phyloP scores from a whole-genome alignment of 306 rosid genomes.

The Lathyrus sativus region DNA sequence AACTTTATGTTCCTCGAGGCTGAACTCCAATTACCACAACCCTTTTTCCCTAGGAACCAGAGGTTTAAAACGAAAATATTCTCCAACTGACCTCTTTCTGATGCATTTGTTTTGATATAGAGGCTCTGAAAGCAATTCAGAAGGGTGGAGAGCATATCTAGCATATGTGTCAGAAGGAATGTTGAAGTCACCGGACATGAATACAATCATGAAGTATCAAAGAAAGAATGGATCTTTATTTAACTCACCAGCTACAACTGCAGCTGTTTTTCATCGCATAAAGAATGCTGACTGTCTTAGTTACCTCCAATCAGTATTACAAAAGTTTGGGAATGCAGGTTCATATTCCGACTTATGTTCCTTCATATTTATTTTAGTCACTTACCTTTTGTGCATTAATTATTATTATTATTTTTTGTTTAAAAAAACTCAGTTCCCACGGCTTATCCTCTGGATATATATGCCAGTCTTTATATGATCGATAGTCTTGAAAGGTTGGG shows the following conservation, averaged over 20 bases:
- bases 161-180: constrained; percentile 80
- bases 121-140: constrained; percentile 52
- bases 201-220: constrained; percentile 68
- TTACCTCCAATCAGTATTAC: constrained; percentile 58
- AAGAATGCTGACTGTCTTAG: constrained; percentile 67
- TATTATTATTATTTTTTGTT: background rate
- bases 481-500: constrained; percentile 80
- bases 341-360: background rate
- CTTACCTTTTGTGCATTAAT: constrained; percentile 18
- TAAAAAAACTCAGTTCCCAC: constrained; percentile 62
- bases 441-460: constrained; percentile 67
- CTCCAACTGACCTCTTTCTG: constrained; percentile 14
- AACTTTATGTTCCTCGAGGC: background rate
- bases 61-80: background rate
- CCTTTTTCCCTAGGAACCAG: background rate
- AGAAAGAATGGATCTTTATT: constrained; percentile 82
- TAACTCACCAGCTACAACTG: constrained; percentile 84
- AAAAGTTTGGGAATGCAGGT: constrained; percentile 75
- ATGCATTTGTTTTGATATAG: constrained; percentile 35
- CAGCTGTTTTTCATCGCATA: constrained; percentile 60
- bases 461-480: constrained; percentile 70
- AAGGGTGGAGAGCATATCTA: constrained; percentile 72
- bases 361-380: constrained; percentile 6
- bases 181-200: constrained; percentile 56
- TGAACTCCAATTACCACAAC: background rate